Evolutionary conservation across 305 asterid genomes (phyloP), one percentile per base, ranked within the genome.

Genomic region (Solanum hybrid): DNA sequence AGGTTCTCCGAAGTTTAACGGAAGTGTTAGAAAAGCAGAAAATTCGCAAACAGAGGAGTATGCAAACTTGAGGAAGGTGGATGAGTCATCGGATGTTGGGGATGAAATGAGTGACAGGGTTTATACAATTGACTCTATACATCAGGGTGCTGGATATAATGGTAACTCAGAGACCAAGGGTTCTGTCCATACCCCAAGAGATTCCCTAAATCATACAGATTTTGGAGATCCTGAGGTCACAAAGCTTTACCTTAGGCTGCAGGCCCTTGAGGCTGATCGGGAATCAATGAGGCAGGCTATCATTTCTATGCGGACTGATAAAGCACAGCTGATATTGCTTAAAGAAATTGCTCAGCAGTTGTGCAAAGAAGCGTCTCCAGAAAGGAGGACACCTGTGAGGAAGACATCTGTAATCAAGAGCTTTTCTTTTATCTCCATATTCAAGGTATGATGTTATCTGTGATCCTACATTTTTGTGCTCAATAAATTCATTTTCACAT

Each of bases 261-360:
- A 95, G 76, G 97, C 98, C 77, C 98, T 97, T 79, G 99, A 97
- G 92, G 99, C 99, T 88, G 99, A 97, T 87, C 93, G 98, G 90
- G 99, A 97, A 93, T 95, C 98, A 56, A 96, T 97, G 99, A 95
- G 97, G 94, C 98, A 94, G 93, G 94, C 99, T 35, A 92, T 97
- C 82, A 91, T 96, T 84, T 94, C 98, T 75, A 92, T 96, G 90
- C 96, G 97, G 89, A 97, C 98, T 89, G 99, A 97, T 92, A 97
- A 96, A 92, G 99, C 98, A 80, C 99, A 96, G 79, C 86, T 97
- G 90, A 92, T 93, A 72, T 90, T 97, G 92, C 91, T 96, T 96
- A 96, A 96, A 94, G 99, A 97, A 94, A 97, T 97, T 85, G 99
- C 99, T 91, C 98, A 95, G 93, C 94, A 95, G 91, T 88, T 96